Evolutionary conservation across 805 yeast genomes (phyloP).

Genomic region (Kazachstania taianensis): DNA sequence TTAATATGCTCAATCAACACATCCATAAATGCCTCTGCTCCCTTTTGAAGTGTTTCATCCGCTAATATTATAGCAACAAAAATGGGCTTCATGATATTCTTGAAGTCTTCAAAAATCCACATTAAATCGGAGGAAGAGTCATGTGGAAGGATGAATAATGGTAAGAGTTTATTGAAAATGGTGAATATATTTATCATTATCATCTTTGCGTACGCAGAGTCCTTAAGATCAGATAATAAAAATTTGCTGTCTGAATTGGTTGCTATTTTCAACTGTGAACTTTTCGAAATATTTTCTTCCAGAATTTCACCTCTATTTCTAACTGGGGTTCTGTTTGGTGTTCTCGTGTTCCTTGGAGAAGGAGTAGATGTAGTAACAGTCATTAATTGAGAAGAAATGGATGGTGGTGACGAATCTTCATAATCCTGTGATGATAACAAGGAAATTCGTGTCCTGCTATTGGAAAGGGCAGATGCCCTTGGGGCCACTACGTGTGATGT

Average conservation of each 20-base stretch:
- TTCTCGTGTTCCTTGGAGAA: conserved; percentile 7
- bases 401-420: conserved; percentile 5
- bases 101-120: conserved; percentile 20
- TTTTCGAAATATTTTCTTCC: conserved; percentile 1
- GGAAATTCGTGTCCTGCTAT: conserved; percentile 3
- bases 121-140: conserved; percentile 9
- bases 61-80: conserved; percentile 31
- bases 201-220: conserved; percentile 17
- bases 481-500: conserved; percentile 4
- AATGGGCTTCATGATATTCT: conserved; percentile 30
- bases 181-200: conserved; percentile 25
- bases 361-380: conserved; percentile 11
- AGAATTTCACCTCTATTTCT: neutral
- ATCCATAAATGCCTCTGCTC: conserved; percentile 31
- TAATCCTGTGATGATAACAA: conserved; percentile 2
- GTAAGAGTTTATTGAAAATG: conserved; percentile 22
- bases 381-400: conserved; percentile 8
- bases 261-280: neutral
- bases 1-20: conserved; percentile 22
- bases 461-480: conserved; percentile 3
- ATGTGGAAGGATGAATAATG: conserved; percentile 20
- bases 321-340: neutral
- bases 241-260: neutral
- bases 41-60: conserved; percentile 28
- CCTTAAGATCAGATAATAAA: neutral